phyloP scores from a whole-genome alignment of 2,329 filamentous ascomycete genomes.

The Pleomassaria siparia region DNA sequence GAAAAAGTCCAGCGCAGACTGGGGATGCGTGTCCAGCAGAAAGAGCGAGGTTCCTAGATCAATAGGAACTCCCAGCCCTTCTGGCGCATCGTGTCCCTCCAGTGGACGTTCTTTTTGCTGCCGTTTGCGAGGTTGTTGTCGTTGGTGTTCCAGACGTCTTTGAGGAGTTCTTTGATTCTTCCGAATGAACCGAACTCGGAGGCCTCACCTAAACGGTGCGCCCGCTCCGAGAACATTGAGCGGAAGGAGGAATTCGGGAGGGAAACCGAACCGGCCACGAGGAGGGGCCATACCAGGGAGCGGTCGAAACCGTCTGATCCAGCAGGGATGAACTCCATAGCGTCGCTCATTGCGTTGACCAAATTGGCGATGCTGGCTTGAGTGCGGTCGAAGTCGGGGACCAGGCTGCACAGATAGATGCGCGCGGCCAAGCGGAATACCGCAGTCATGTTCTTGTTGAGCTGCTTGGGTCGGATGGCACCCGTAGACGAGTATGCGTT shows the following conservation, averaged over 20 bases:
- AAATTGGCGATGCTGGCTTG: slow-evolving; percentile 75
- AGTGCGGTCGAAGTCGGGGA: slow-evolving; percentile 79
- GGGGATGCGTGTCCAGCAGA: slow-evolving; percentile 43
- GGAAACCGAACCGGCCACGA: slow-evolving; percentile 81
- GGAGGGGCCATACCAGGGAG: slow-evolving; percentile 88
- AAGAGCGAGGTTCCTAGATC: slow-evolving; percentile 58
- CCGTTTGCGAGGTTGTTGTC: slow-evolving; percentile 60
- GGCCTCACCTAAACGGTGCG: slow-evolving; percentile 73
- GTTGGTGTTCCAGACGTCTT: slow-evolving; percentile 78
- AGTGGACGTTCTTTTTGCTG: slow-evolving; percentile 73
- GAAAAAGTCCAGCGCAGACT: slow-evolving; percentile 32
- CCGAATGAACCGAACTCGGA: slow-evolving; percentile 83
- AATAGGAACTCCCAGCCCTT: slow-evolving; percentile 92
- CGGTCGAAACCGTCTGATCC: slow-evolving; percentile 84
- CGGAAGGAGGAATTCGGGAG: slow-evolving; percentile 74
- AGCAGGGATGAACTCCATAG: slow-evolving; percentile 79
- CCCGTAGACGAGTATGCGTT: slow-evolving; percentile 64
- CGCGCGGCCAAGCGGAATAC: slow-evolving; percentile 90
- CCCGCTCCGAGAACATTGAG: slow-evolving; percentile 73
- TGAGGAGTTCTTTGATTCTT: slow-evolving; percentile 74
- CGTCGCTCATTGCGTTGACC: slow-evolving; percentile 73
- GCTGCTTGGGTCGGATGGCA: slow-evolving; percentile 76
- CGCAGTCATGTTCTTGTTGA: slow-evolving; percentile 84
- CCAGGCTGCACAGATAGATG: slow-evolving; percentile 94
- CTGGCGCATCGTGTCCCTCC: slow-evolving; percentile 89